Conservation (phyloP, 1,139 yeast genomes). For the Taphrina pruni region DNA sequence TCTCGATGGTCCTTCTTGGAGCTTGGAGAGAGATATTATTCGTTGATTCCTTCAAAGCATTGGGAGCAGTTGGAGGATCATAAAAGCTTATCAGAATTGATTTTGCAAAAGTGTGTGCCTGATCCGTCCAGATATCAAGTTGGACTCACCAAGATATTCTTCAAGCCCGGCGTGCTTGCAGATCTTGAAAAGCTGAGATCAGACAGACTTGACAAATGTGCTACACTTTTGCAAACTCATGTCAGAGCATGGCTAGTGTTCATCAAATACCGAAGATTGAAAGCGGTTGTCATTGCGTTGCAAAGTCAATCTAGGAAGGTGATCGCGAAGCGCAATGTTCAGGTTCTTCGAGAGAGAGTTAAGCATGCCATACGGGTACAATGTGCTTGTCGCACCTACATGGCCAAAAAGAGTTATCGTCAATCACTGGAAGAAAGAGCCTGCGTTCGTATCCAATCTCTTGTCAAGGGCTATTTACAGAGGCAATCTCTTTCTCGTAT, state of each 20-base stretch:
- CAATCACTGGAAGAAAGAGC: slow-evolving; percentile 66
- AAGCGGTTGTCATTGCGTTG: slow-evolving; percentile 47
- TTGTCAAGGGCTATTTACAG: slow-evolving; percentile 67
- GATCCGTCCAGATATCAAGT: slow-evolving; percentile 73
- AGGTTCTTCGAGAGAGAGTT: slow-evolving; percentile 16
- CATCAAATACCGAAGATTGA: slow-evolving; percentile 62
- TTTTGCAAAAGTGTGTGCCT: slow-evolving; percentile 69
- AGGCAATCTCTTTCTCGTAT: slow-evolving; percentile 64
- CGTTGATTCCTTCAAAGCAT: slow-evolving; percentile 71
- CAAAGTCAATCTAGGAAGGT: slow-evolving; percentile 17
- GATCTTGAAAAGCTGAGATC: slow-evolving; percentile 82
- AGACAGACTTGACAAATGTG: slow-evolving; percentile 76
- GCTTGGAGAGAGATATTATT: slow-evolving; percentile 87
- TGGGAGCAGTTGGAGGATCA: slow-evolving; percentile 44
- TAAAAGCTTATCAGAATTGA: slow-evolving; percentile 62
- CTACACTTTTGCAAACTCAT: slow-evolving; percentile 84
- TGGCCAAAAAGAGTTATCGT: slow-evolving; percentile 64
- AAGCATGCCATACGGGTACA: slow-evolving; percentile 65
- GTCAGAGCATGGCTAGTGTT: slow-evolving; percentile 55
- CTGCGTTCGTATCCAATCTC: slow-evolving; percentile 73
- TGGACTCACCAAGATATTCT: slow-evolving; percentile 81
- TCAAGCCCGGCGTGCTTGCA: slow-evolving; percentile 93
- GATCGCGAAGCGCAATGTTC: slow-evolving; percentile 11
- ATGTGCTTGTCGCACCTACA: slow-evolving; percentile 65
- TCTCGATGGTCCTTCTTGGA: slow-evolving; percentile 95